Evolutionary conservation across 306 rosid species (phyloP), one percentile per base, ranked within the genome.

Genomic region (Argentina anserina): DNA sequence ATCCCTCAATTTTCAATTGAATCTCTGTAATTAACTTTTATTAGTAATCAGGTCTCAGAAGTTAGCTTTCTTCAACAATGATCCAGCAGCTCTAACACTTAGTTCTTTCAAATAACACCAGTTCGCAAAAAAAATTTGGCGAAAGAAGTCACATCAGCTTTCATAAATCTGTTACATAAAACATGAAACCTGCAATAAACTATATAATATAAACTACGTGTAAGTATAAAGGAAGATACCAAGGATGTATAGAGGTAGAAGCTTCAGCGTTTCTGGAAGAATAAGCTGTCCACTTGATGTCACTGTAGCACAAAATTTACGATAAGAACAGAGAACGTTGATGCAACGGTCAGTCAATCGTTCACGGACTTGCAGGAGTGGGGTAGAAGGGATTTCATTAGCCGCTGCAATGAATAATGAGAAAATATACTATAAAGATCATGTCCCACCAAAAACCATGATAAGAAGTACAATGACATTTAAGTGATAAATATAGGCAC

Each of bases 241-340:
- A 26, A 88, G 91, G 21, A 91, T 84, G 75, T 91, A 91, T 37
- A 91, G 80, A 53, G 97, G 97, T 75, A 91, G 85, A 64, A 91
- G 91, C 87, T 91, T 89, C 23, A 91, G 90, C 67, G 97, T 93
- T 86, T 91, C 97, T 1, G 97, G 97, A 72, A 91, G 96, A 75
- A 91, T 89, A 63, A 91, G 97, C 71, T 91, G 97, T 64, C 96
- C 97, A 67, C 95, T 87, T 17, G 95, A 91, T 53, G 96, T 79
- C 26, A 89, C 97, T 0, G 97, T 91, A 11, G 97, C 95, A 82
- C 97, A 91, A 84, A 80, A 91, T 82, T 91, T 91, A 60, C 97
- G 92, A 63, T 91, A 91, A 34, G 97, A 81, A 84, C 71, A 86
- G 52, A 91, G 81, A 67, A 92, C 85, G 46, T 80, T 82, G 75